Conservation (phyloP, 2,329 filamentous ascomycete species). For the Orbilia quercus region DNA sequence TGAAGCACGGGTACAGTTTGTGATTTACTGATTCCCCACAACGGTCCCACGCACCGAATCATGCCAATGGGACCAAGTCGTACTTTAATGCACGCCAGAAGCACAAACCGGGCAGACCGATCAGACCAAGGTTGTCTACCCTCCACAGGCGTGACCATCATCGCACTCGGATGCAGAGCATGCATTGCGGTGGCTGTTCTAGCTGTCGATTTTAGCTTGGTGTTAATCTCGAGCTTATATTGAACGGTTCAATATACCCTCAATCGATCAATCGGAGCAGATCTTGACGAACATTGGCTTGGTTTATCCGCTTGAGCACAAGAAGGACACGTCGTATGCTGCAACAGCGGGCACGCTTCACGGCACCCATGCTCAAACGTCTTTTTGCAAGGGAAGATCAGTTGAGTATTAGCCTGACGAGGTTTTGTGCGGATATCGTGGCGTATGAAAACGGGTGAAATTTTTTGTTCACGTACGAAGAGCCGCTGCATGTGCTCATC, state of each 20-base stretch:
- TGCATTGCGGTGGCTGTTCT: not conserved
- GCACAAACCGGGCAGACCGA: conserved; percentile 14
- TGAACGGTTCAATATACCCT: not conserved
- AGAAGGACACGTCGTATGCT: conserved; percentile 2
- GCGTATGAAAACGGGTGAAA: conserved; percentile 4
- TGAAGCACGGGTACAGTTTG: not conserved
- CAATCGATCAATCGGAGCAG: not conserved
- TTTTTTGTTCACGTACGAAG: not conserved
- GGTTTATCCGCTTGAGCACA: not conserved
- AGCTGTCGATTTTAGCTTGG: not conserved
- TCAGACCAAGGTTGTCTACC: not conserved
- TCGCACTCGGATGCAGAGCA: conserved; percentile 12
- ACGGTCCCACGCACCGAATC: conserved; percentile 4
- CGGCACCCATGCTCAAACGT: not conserved
- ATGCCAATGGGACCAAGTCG: not conserved
- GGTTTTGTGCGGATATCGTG: not conserved
- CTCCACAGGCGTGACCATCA: not conserved
- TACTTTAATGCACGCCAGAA: conserved; percentile 1
- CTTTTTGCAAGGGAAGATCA: not conserved
- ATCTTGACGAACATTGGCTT: conserved; percentile 13
- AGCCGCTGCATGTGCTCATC: not conserved
- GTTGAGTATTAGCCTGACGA: not conserved
- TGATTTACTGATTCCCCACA: conserved; percentile 3
- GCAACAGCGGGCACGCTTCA: no score
- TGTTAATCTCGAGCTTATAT: not conserved